Conservation (phyloP, 164 flowering plant species). For the Umbellularia californica region DNA sequence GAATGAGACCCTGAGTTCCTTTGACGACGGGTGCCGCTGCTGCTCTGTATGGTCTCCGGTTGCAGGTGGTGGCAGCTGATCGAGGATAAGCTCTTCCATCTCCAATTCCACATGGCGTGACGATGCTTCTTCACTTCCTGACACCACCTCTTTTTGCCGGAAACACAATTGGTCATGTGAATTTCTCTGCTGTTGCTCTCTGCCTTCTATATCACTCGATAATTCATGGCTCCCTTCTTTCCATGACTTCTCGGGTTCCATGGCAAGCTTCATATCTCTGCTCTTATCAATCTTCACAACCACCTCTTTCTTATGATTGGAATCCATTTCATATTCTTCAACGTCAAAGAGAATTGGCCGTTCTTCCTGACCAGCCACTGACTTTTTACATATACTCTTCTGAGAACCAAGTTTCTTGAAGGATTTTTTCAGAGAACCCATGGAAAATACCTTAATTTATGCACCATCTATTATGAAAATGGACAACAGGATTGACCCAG, state of each 20-base stretch:
- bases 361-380: slow-evolving; percentile 14
- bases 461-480: too few relatives aligned
- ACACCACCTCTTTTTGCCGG: slow-evolving; percentile 15
- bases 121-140: slow-evolving; percentile 17
- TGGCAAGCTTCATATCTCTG: slow-evolving; percentile 1
- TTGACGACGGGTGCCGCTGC: slow-evolving; percentile 7
- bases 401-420: slow-evolving; percentile 13
- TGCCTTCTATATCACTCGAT: slow-evolving; percentile 17
- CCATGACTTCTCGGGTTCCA: slow-evolving; percentile 15
- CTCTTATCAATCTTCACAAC: slow-evolving; percentile 25
- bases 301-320: slow-evolving; percentile 12
- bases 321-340: background rate
- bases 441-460: background rate
- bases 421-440: slow-evolving; percentile 21
- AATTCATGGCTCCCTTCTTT: slow-evolving; percentile 35
- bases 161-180: slow-evolving; percentile 17
- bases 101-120: slow-evolving; percentile 31
- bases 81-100: slow-evolving; percentile 22
- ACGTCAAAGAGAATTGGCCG: slow-evolving; percentile 19
- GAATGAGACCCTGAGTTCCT: slow-evolving; percentile 37
- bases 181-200: background rate
- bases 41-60: slow-evolving; percentile 11
- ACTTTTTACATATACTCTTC: slow-evolving; percentile 8
- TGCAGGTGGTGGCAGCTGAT: slow-evolving; percentile 8
- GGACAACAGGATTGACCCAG: too few relatives aligned